These are phyloP conservation scores for Saccharomyces hybrid DNA, from an alignment of 1,139 yeast genomes.

Conservation along the genomic window DNA sequence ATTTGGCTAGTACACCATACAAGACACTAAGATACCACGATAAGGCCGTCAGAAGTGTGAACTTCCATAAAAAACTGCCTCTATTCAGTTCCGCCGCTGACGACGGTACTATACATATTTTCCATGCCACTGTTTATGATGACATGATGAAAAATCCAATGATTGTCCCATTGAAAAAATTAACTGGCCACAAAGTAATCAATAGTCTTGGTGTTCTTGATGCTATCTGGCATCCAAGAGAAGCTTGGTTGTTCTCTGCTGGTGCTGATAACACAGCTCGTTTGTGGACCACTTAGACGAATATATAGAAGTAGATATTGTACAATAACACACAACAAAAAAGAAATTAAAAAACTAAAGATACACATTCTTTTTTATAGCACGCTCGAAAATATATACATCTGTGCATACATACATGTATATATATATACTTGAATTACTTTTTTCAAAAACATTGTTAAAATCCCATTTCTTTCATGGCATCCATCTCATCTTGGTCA, in stretches of 20 bases:
- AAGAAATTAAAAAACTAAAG: background rate
- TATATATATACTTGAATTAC: background rate
- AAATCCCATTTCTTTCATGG: slow-evolving; percentile 23
- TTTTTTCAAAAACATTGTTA: background rate
- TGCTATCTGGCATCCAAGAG: slow-evolving; percentile 93
- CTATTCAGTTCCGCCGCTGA: slow-evolving; percentile 94
- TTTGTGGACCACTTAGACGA: slow-evolving; percentile 74
- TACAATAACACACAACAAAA: slow-evolving; percentile 2
- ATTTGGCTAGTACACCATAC: slow-evolving; percentile 81
- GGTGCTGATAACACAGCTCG: slow-evolving; percentile 97
- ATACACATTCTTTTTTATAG: background rate
- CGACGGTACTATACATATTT: slow-evolving; percentile 86
- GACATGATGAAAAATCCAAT: slow-evolving; percentile 93
- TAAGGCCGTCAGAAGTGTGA: slow-evolving; percentile 83
- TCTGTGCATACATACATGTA: background rate
- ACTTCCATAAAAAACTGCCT: slow-evolving; percentile 84
- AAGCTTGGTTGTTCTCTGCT: slow-evolving; percentile 95
- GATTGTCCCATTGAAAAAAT: slow-evolving; percentile 89
- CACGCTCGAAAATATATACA: background rate
- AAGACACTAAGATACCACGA: slow-evolving; percentile 92
- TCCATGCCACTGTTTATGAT: slow-evolving; percentile 95
- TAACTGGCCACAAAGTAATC: slow-evolving; percentile 81
- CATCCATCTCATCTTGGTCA: slow-evolving; percentile 25
- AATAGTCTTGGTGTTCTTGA: slow-evolving; percentile 84
- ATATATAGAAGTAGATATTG: slow-evolving; percentile 6